These are phyloP conservation scores for Starmerella apis DNA, from an alignment of 805 yeast species.

Conservation along the genomic window DNA sequence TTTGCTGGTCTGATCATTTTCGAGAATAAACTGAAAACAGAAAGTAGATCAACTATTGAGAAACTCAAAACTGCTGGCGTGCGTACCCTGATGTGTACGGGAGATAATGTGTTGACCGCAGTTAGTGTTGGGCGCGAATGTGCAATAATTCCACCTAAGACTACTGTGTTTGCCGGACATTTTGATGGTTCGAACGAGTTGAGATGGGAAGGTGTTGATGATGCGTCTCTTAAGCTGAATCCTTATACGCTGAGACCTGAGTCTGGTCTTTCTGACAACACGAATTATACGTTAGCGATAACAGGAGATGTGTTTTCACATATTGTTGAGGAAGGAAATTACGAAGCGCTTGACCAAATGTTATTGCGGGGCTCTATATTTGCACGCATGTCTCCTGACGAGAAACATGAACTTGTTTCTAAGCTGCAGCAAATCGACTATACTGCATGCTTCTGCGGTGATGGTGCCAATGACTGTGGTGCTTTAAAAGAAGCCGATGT, in stretches of 20 bases:
- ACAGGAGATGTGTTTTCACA: constrained; percentile 88
- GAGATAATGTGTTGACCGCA: constrained; percentile 91
- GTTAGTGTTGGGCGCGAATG: constrained; percentile 86
- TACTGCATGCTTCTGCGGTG: constrained; percentile 96
- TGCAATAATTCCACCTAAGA: constrained; percentile 43
- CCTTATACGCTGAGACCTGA: constrained; percentile 46
- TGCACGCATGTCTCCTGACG: constrained; percentile 99
- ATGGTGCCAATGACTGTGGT: constrained; percentile 99
- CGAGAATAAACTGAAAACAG: constrained; percentile 75
- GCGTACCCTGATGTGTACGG: constrained; percentile 92
- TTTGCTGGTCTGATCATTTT: constrained; percentile 85
- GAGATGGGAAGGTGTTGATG: constrained; percentile 37
- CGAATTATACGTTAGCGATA: constrained; percentile 61
- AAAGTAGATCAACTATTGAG: constrained; percentile 51
- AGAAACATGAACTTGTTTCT: constrained; percentile 89
- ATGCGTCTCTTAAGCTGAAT: constrained; percentile 46
- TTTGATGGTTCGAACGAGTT: constrained; percentile 38
- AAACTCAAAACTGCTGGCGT: constrained; percentile 57
- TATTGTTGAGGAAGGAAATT: constrained; percentile 44
- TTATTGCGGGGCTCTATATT: constrained; percentile 65
- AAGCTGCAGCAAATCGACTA: constrained; percentile 75
- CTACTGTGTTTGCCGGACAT: constrained; percentile 54
- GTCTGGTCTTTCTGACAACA: constrained; percentile 8
- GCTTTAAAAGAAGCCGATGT: constrained; percentile 97
- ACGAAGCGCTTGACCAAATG: constrained; percentile 42